phyloP scores from a whole-genome alignment of 371 early-diverging fungal species.

The Circinella minor region DNA sequence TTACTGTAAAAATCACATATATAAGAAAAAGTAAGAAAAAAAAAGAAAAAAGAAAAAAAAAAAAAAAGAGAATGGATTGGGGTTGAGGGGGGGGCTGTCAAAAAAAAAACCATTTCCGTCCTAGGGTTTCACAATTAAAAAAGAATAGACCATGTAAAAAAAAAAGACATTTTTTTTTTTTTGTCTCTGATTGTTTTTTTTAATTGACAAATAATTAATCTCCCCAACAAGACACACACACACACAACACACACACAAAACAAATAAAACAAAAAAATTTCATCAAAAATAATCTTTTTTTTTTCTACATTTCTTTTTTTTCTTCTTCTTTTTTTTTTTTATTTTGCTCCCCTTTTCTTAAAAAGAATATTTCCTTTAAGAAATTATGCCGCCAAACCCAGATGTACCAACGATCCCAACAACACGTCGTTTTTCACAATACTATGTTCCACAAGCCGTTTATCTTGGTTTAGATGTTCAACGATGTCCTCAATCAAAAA shows the following conservation, averaged over 20 bases:
- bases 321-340: conserved; percentile 12
- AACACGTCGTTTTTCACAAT: conserved; percentile 38
- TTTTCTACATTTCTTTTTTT: not conserved
- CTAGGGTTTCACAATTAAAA: not conserved
- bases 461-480: conserved; percentile 66
- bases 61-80: not conserved
- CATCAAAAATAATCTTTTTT: not conserved
- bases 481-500: conserved; percentile 35
- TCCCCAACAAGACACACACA: too few species aligned
- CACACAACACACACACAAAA: too few species aligned
- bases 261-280: too few species aligned
- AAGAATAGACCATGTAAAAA: too few species aligned
- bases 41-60: not conserved
- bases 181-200: too few species aligned
- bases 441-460: conserved; percentile 51
- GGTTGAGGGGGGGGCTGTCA: not conserved
- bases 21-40: not conserved
- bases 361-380: not conserved
- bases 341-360: not conserved
- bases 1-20: not conserved
- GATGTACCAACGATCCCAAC: conserved; percentile 35
- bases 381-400: conserved; percentile 41
- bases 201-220: too few species aligned
- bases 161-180: too few species aligned
- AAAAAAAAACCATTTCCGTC: not conserved